Base-by-base conservation (phyloP, 768 basidiomycete species). In the Cystofilobasidium capitatum region DNA sequence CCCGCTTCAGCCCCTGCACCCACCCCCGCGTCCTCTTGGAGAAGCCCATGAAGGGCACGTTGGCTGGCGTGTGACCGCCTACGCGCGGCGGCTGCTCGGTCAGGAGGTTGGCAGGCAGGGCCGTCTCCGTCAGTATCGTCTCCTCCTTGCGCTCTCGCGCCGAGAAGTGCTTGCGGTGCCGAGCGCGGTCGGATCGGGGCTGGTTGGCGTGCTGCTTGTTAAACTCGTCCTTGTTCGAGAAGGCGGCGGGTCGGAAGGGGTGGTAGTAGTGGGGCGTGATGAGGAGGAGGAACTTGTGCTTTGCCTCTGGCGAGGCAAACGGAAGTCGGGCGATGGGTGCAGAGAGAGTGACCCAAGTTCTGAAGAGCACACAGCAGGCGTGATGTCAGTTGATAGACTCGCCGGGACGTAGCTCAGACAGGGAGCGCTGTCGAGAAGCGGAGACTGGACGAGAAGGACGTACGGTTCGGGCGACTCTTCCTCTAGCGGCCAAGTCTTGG, bases 201-300 rank as follows among this genome's bases (percentile, higher is more conserved):
- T 55, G 51, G 13, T 31, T 5, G 14, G 26, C 26, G 31, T 55
- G 51, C 14, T 26, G 29, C 51, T 26, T 13, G 31, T 55, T 16
- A 31, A 55, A 55, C 17, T 8, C 13, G 51, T 55, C 29, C 51
- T 16, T 1, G 31, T 14, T 26, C 29, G 26, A 29, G 55, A 68
- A 62, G 39, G 40, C 55, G 26, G 47, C 39, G 3, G 66, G 61
- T 35, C 66, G 66, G 66, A 68, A 61, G 39, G 66, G 61, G 61
- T 68, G 66, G 57, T 63, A 68, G 66, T 62, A 68, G 17, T 68
- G 47, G 40, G 66, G 66, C 31, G 66, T 26, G 57, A 51, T 58
- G 42, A 99, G 81, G 3, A 98, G 81, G 74, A 91, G 89, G 74
- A 93, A 80, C 76, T 88, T 90, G 78, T 94, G 89, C 13, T 86